A percentile compares a stretch with the other conserved stretches of the same genome.
These are phyloP conservation scores for Nakaseomyces uthaithaninus DNA, from an alignment of 1,139 yeast species.

Conservation along the genomic window DNA sequence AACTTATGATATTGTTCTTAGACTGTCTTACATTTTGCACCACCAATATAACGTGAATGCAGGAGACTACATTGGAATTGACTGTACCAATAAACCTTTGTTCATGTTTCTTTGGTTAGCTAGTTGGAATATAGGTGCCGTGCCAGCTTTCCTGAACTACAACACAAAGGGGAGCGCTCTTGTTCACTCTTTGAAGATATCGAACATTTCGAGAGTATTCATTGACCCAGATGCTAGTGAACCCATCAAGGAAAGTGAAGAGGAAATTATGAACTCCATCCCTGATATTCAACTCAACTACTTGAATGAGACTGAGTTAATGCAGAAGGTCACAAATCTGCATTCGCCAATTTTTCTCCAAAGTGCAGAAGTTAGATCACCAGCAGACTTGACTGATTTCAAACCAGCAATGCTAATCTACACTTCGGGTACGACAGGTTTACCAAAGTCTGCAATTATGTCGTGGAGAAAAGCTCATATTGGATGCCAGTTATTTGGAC, in stretches of 20 bases:
- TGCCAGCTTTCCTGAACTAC: conserved; percentile 80
- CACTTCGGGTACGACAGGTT: conserved; percentile 93
- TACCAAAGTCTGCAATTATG: conserved; percentile 92
- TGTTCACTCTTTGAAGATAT: conserved; percentile 70
- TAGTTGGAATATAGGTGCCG: conserved; percentile 85
- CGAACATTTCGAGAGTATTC: conserved; percentile 56
- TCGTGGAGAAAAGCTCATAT: conserved; percentile 75
- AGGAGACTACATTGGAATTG: conserved; percentile 67
- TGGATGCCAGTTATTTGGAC: conserved; percentile 65
- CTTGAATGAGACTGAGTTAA: conserved; percentile 46
- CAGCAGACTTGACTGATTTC: conserved; percentile 43
- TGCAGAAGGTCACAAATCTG: conserved; percentile 39
- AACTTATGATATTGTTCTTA: conserved; percentile 54
- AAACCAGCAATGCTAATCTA: conserved; percentile 69
- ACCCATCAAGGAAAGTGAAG: conserved; percentile 48
- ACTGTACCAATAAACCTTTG: conserved; percentile 76
- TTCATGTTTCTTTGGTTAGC: conserved; percentile 77
- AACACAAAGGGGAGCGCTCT: conserved; percentile 68
- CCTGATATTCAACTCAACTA: conserved; percentile 42
- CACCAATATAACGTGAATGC: conserved; percentile 56
- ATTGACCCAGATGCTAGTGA: conserved; percentile 64
- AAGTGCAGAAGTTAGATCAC: conserved; percentile 48
- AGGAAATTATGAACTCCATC: conserved; percentile 36
- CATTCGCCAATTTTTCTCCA: conserved; percentile 48
- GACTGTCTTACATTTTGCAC: conserved; percentile 57